Conservation (phyloP, 2,329 filamentous ascomycete genomes). For the Zelopaecilomyces penicillatus region DNA sequence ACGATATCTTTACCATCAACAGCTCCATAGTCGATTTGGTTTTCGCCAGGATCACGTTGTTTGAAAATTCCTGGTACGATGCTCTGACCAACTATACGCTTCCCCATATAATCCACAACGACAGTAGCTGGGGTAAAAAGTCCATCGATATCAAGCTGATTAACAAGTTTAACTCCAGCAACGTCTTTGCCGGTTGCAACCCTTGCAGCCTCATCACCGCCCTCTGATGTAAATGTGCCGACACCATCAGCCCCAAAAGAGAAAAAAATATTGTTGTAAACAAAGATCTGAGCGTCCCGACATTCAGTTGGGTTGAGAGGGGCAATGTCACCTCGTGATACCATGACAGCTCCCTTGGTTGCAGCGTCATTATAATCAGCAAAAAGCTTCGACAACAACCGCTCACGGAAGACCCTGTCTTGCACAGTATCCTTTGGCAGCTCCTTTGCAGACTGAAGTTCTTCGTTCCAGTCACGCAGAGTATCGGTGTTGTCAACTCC, state of each 20-base stretch:
- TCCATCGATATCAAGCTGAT: slow-evolving; percentile 91
- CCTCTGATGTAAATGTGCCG: slow-evolving; percentile 92
- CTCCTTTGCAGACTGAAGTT: slow-evolving; percentile 94
- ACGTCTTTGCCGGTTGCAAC: slow-evolving; percentile 97
- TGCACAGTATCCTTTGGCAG: slow-evolving; percentile 89
- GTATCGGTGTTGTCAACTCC: slow-evolving; percentile 93
- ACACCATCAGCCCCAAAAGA: slow-evolving; percentile 97
- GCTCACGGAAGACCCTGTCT: slow-evolving; percentile 91
- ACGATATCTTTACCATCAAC: slow-evolving; percentile 96
- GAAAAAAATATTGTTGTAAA: slow-evolving; percentile 99
- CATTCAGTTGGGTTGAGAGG: slow-evolving; percentile 91
- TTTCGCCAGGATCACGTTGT: slow-evolving; percentile 92
- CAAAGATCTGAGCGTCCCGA: slow-evolving; percentile 92
- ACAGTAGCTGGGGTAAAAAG: slow-evolving; percentile 94
- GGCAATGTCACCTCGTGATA: slow-evolving; percentile 85
- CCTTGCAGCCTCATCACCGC: slow-evolving; percentile 89
- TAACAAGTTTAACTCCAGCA: slow-evolving; percentile 85
- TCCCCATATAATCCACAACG: slow-evolving; percentile 93
- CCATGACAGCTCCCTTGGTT: slow-evolving; percentile 80
- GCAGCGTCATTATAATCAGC: slow-evolving; percentile 97
- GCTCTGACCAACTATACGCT: slow-evolving; percentile 93
- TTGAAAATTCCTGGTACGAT: slow-evolving; percentile 99
- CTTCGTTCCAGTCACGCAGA: slow-evolving; percentile 96
- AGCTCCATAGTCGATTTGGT: slow-evolving; percentile 97
- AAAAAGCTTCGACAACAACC: slow-evolving; percentile 89